Base-by-base conservation (phyloP, 169 alveolate genomes). In the Plasmodium coatneyi region DNA sequence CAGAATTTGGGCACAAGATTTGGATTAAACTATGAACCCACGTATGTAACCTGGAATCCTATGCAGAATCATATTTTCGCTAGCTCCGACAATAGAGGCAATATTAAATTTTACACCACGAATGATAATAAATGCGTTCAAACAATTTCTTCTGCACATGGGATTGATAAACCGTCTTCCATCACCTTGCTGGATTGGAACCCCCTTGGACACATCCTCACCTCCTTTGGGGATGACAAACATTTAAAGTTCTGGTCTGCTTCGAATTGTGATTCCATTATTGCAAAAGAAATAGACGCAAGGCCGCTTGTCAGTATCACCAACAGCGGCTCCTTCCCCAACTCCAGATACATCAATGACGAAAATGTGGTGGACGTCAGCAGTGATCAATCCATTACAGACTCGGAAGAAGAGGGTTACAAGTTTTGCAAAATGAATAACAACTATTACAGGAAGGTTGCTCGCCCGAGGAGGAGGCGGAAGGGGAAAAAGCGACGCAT, bases 181-280 rank as follows among this genome's bases (percentile, higher is more conserved):
- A 95, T 97, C 19, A 82, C 96, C 70, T 90, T 98, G 43, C 90
- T 96, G 92, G 98, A 96, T 80, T 97, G 98, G 98, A 98, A 97
- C 80, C 98, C 98, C 22, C 80, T 96, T 82, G 98, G 98, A 1
- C 98, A 97, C 84, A 72, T 97, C 93, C 97, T 97, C 71, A 98
- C 97, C 56, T 95, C 98, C 19, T 96, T 98, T 79, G 95, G 98
- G 54, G 98, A 97, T 74, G 98, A 97, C 93, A 93, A 94, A 43
- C 84, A 92, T 66, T 93, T 96, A 22, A 84, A 97, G 60, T 96
- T 96, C 92, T 96, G 98, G 98, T 95, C 97, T 70, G 91, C 97
- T 19, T 82, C 95, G 19, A 84, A 82, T 70, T 96, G 96, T 72
- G 97, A 96, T 72, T 95, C 97, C 19, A 32, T 81, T 60, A 86